A percentile compares a stretch with the other conserved stretches of the same genome.
Evolutionary conservation across 2,329 filamentous ascomycete genomes (phyloP).

Genomic region (Colletotrichum cereale): DNA sequence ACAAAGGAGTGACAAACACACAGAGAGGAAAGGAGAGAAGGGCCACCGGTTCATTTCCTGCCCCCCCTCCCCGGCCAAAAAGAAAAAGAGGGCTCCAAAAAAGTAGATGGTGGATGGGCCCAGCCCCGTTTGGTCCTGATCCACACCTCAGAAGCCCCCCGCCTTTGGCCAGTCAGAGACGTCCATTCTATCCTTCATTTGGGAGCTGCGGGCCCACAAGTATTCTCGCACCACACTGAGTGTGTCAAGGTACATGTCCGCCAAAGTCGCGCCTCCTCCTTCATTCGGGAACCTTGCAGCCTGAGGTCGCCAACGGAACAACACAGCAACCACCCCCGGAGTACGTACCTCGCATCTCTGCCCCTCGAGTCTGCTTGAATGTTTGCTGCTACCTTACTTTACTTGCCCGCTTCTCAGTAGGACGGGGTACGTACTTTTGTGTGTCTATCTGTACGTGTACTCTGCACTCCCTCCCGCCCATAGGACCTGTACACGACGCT

Average conservation of each 20-base stretch:
- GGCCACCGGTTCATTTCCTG: conserved; percentile 26
- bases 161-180: conserved; percentile 17
- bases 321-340: background rate
- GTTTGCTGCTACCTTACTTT: background rate
- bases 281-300: conserved; percentile 13
- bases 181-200: conserved; percentile 10
- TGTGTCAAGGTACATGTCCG: conserved; percentile 10
- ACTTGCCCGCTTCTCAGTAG: background rate
- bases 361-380: background rate
- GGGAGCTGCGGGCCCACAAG: conserved; percentile 9
- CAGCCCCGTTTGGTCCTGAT: conserved; percentile 24
- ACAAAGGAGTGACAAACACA: background rate
- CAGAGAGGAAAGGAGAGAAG: background rate
- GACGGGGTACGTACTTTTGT: background rate
- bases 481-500: background rate
- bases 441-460: background rate
- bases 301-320: conserved; percentile 1
- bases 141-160: background rate
- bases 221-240: background rate
- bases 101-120: conserved; percentile 15
- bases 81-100: background rate
- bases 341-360: conserved; percentile 2
- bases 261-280: conserved; percentile 4
- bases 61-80: background rate
- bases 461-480: background rate